Base-by-base conservation (phyloP, 108 stramenopile genomes). In the Cylindrotheca closterium region DNA sequence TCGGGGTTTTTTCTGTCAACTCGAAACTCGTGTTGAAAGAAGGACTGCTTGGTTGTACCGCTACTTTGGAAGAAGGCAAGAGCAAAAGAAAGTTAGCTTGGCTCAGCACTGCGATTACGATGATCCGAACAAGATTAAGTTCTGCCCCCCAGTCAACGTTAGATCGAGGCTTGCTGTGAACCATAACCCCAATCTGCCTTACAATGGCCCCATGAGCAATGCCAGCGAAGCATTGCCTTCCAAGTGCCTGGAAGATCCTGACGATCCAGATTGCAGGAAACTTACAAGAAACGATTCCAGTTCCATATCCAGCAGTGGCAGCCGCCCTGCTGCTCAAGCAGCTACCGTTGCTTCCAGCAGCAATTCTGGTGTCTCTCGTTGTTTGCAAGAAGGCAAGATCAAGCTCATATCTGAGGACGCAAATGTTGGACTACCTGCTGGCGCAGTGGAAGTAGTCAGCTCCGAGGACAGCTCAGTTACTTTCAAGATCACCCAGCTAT, bases 1-100 rank as follows among this genome's bases (percentile, higher is more conserved):
- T 30, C 59, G 60, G 18, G 61, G 65, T 3, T 73, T 56, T 26
- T 54, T 73, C 58, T 59, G 60, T 26, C 10, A 27, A 5, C 34
- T 59, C 48, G 73, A 73, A 23, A 51, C 52, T 21, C 29, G 7
- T 2, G 48, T 67, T 4, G 65, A 73, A 37, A 67, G 22, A 59
- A 66, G 50, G 37, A 73, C 73, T 21, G 1, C 45, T 33, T 67
- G 54, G 51, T 67, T 73, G 29, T 73, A 73, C 50, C 58, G 73
- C 18, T 59, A 37, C 47, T 73, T 73, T 34, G 73, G 73, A 33
- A 60, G 26, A 1, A 66, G 60, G 49, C 5, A 65, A n/a, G 55
- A 59, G n/a, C 55, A 45, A 1, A 51, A 42, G 49, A 62, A 73
- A 51, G 31, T 73, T n/a, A 47, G 52, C 47, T 22, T 47, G 25